Base-by-base conservation (phyloP, 108 stramenopile genomes). In the Skeletonema menzelii region DNA sequence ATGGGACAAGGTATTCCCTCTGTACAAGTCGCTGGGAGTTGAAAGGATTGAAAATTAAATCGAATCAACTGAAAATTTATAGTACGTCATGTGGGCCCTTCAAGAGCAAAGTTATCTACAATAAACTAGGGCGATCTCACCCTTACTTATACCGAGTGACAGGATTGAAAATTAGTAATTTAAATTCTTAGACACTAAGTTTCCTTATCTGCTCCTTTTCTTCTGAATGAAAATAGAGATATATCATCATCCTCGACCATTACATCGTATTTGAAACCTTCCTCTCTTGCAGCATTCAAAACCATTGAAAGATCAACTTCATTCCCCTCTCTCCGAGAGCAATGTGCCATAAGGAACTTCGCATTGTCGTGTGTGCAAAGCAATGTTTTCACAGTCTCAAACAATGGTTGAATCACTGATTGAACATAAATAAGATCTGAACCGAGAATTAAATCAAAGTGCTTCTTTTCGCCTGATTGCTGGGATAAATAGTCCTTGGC, bases 311-410 rank as follows among this genome's bases (percentile, higher is more conserved):
- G 60, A 27, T 53, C 66, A 24, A 73, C 72, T 27, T 73, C 72
- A 67, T 73, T 73, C 11, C 72, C 72, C 14, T 57, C 56, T 22
- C 72, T 56, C 57, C 72, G 57, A 17, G 55, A 65, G 32, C 72
- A 73, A 56, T 73, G 72, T 19, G 72, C 72, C 72, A 73, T 73
- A 1, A 73, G n/a, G 34, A 73, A 73, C 47, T 73, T 73, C 13
- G 37, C 40, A 53, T 53, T 22, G 2, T 27, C 27, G 17, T 73
- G 24, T 11, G 28, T 20, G n/a, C 60, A 58, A 5, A 73, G 72
- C 15, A 73, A 31, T 24, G 40, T 27, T 17, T 14, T 15, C 2
- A 73, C 65, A 8, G 72, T 73, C 53, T 73, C 65, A 31, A 73
- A 73, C 17, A 73, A 38, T 19, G 72, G 72, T 31, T 19, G 34